Evolutionary conservation across 768 basidiomycete genomes (phyloP), one percentile per base, ranked within the genome.

Genomic region (Cyclocybe aegerita): DNA sequence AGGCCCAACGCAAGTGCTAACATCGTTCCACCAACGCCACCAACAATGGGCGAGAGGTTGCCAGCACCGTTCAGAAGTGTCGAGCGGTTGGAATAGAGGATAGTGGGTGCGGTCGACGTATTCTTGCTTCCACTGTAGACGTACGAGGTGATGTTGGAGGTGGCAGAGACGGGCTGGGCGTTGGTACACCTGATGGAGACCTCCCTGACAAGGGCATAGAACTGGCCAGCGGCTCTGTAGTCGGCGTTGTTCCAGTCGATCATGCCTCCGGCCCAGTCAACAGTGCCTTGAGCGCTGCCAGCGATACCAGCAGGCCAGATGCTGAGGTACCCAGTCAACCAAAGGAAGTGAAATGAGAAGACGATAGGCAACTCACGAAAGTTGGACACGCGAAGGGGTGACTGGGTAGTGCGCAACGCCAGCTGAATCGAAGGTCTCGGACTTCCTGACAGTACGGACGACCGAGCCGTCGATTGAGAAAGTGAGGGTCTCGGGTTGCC

Each of bases 241-340:
- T 93, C 91, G 31, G 88, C 81, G 64, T 93, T 82, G 14, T 72
- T 59, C 86, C 87, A 94, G 72, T 91, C 71, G 69, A 92, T 90
- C 81, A 89, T 76, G 38, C 85, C 91, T 54, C 88, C 89, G 11
- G 83, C 77, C 91, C 92, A 95, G 48, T 79, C 59, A 32, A 95
- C 69, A 7, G 88, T 92, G 17, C 92, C 92, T 43, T 71, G 67
- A 7, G 89, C 73, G 32, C 73, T 76, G 7, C 74, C 61, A 35
- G 73, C 49, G 60, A 89, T 84, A 31, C 91, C 92, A 5, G 87
- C 86, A n/a, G 90, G 86, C 90, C 91, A 93, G 46, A 93, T 57
- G 53, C 86, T 78, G 49, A 7, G 12, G 37, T n/a, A 14, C 14
- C 10, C 7, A n/a, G 12, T 44, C 74, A 44, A 31, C 31, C 10